Evolutionary conservation across 192 early-diverging fungal species (phyloP).

Genomic region (Umbelopsis ramanniana): DNA sequence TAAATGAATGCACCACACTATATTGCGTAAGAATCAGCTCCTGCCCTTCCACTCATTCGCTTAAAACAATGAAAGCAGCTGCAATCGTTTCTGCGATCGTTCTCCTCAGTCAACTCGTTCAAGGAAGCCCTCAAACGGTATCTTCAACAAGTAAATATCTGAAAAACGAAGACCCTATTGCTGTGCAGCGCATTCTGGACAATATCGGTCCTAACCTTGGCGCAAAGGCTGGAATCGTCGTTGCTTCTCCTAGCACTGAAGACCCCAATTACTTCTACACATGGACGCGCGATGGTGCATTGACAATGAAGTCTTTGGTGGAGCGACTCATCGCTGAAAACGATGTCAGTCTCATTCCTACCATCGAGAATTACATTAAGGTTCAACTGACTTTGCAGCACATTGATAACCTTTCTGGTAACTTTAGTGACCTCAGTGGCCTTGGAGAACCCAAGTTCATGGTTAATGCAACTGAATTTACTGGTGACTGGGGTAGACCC

Average conservation of each 20-base stretch:
- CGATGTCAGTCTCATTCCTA: neutral
- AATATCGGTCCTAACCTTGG: constrained; percentile 14
- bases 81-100: neutral
- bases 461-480: constrained; percentile 47
- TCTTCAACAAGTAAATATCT: neutral
- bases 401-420: neutral
- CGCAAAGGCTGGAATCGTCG: neutral
- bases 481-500: constrained; percentile 53
- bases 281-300: constrained; percentile 5
- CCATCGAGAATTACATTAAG: constrained; percentile 9
- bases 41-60: neutral
- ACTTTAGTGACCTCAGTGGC: constrained; percentile 27
- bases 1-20: neutral
- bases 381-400: constrained; percentile 1
- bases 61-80: neutral
- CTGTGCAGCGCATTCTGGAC: neutral
- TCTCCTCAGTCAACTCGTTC: neutral
- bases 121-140: neutral
- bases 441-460: constrained; percentile 64
- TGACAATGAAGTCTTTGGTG: constrained; percentile 11
- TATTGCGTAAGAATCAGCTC: neutral
- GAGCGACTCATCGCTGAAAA: neutral
- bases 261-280: constrained; percentile 13
- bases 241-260: neutral
- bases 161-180: constrained; percentile 1